Conservation (phyloP, 768 basidiomycete species). For the Lactifluus echinatus region DNA sequence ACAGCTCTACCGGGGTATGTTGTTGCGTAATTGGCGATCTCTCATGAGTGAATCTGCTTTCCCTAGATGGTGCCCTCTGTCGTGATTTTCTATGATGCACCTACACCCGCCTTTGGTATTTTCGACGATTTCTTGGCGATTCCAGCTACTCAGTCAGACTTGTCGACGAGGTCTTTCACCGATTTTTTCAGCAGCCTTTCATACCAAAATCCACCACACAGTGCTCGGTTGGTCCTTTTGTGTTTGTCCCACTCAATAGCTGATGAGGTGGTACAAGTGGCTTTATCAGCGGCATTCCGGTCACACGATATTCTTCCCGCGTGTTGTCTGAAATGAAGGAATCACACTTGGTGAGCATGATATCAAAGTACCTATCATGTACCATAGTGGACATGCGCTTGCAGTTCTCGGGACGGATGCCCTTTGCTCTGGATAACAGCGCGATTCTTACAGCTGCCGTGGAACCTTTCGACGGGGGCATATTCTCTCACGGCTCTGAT, state of each 20-base stretch:
- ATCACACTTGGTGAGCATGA: not conserved
- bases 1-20: not conserved
- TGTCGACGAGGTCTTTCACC: not conserved
- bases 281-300: not conserved
- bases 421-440: not conserved
- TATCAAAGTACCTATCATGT: not conserved
- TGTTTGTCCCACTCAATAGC: not conserved
- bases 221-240: not conserved
- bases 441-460: not conserved
- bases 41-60: not conserved
- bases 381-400: not conserved
- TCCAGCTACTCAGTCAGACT: not conserved
- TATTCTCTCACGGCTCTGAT: conserved; percentile 8
- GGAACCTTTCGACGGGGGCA: not conserved
- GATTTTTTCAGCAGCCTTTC: not conserved
- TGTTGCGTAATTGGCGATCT: not conserved
- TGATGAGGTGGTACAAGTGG: not conserved
- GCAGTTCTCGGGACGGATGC: conserved; percentile 2
- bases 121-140: conserved; percentile 20
- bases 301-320: not conserved
- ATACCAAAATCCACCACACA: not conserved
- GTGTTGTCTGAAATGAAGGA: not conserved
- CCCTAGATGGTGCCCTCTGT: not conserved
- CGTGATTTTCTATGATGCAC: conserved; percentile 15
- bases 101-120: conserved; percentile 11